Evolutionary conservation across 768 basidiomycete genomes (phyloP), one percentile per base, ranked within the genome.

Genomic region (Rhizopogon sp.): DNA sequence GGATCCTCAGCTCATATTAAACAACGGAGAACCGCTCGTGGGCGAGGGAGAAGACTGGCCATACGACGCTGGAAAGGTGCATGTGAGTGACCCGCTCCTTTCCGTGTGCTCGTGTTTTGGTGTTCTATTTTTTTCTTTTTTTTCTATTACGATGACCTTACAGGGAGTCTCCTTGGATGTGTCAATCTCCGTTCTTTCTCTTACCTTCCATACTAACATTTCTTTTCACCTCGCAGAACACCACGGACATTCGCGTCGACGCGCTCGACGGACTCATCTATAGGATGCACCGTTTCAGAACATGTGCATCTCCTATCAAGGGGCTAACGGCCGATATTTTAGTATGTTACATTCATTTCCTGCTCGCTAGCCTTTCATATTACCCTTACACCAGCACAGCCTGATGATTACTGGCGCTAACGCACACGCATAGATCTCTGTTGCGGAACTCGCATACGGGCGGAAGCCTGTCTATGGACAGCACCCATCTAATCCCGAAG

Each of bases 281-380:
- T 61, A 81, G 93, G 16, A 85, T 91, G 82, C 90, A 95, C 64
- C 84, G 93, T 7, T 87, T 96, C 62, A 80, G 90, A 37, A 85
- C 87, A 3, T 76, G 76, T 0, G 86, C 86, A 1, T 92, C 91
- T 16, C 84, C 92, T 0, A 78, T 95, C 55, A 92, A 91, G 66
- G 93, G 93, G 1, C 68, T 95, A 2, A 94, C 92, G 1, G 77
- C 89, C 2, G 88, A 92, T 59, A 88, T 95, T 13, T 71, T 95
- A 50, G 90, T 91, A 59, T 56, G 85, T 55, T 6, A 16, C 0
- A 22, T 45, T 9, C 17, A n/a, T 11, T 17, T 8, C 33, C 1
- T 16, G 22, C 25, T 13, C 3, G 20, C 14, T 31, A 31, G 31
- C 20, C 14, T 56, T 6, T 4, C 14, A 51, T 56, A 47, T 1